These are phyloP conservation scores for Porcisia hertigi DNA, from an alignment of 208 protist species.

Conservation along the genomic window DNA sequence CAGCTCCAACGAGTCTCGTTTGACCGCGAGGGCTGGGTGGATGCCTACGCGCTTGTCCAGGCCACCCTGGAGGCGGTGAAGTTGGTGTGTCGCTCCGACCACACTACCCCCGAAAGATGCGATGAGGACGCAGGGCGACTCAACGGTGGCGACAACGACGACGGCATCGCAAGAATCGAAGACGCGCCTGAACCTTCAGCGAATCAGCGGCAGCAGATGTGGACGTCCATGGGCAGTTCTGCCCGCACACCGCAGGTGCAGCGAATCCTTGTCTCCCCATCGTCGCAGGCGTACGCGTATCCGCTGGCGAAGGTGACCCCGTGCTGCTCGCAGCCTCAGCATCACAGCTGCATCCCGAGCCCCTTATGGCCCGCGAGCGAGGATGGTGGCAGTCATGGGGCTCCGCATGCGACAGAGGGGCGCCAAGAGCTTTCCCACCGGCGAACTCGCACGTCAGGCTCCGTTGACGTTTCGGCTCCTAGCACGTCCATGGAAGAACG, in stretches of 20 bases:
- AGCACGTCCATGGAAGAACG: background rate
- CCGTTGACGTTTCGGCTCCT: background rate
- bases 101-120: background rate
- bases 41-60: conserved; percentile 40
- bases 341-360: background rate
- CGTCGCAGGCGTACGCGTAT: conserved; percentile 17
- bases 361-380: background rate
- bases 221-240: background rate
- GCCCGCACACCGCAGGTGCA: conserved; percentile 1
- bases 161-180: background rate
- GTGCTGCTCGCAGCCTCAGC: background rate
- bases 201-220: conserved; percentile 2
- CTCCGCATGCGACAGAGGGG: background rate
- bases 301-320: background rate
- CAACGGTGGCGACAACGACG: background rate
- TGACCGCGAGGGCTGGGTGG: conserved; percentile 45
- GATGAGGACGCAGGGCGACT: background rate
- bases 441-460: background rate
- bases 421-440: background rate
- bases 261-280: background rate
- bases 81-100: conserved; percentile 6
- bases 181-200: background rate
- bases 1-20: conserved; percentile 35
- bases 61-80: conserved; percentile 32
- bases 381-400: background rate